Percentiles rank a stretch among this genome's conserved stretches.
Evolutionary conservation across 768 basidiomycete genomes (phyloP).

Genomic region (Boletus patriciae): DNA sequence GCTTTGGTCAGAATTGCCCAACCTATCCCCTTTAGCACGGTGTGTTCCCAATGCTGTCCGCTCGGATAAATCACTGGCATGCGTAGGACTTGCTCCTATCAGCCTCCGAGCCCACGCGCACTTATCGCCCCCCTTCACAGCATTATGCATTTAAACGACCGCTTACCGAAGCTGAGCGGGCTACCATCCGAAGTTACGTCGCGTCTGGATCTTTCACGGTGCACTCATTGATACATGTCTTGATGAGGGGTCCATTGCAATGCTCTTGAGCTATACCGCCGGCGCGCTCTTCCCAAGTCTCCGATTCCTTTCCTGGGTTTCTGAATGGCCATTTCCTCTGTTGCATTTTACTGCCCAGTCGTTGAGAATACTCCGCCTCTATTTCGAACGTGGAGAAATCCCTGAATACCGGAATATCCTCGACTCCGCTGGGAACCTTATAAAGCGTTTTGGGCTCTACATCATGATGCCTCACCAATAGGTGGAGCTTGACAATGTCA

Average conservation of each 20-base stretch:
- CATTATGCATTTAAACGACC: background rate
- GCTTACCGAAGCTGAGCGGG: conserved; percentile 2
- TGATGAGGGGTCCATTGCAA: background rate
- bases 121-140: background rate
- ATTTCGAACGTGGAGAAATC: background rate
- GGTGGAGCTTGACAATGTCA: background rate
- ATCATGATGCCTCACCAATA: background rate
- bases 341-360: background rate
- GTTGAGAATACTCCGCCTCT: background rate
- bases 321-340: background rate
- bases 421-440: background rate
- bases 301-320: background rate
- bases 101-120: too few species aligned
- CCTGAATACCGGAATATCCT: background rate
- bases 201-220: conserved; percentile 6
- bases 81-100: background rate
- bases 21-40: background rate
- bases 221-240: background rate
- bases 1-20: conserved; percentile 7
- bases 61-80: background rate
- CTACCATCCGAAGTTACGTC: background rate
- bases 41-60: background rate
- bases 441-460: background rate
- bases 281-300: conserved; percentile 1
- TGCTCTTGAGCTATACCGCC: background rate